Percentiles rank a stretch among this genome's conserved stretches.
These are phyloP conservation scores for Acanthamoeba lugdunensis DNA, from an alignment of 208 protist genomes.

Conservation along the genomic window DNA sequence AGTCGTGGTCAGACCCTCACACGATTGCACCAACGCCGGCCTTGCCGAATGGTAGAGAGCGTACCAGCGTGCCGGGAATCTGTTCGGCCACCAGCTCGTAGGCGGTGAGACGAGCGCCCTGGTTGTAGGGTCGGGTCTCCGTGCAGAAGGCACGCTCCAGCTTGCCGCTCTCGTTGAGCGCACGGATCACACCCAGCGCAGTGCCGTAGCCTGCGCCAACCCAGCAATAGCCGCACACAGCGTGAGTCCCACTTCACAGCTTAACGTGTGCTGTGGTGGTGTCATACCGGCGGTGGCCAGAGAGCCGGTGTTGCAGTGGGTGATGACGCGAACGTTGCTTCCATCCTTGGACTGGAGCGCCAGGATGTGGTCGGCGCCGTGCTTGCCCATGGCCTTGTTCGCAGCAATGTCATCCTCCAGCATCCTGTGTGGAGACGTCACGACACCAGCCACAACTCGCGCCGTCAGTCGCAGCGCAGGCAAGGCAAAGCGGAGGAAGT, in stretches of 20 bases:
- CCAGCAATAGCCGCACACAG: neutral
- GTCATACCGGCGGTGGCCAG: slow-evolving; percentile 78
- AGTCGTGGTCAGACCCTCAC: neutral
- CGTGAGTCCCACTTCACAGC: neutral
- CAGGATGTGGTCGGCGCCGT: slow-evolving; percentile 90
- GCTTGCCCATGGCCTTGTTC: slow-evolving; percentile 93
- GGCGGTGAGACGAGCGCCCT: slow-evolving; percentile 83
- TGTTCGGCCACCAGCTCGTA: slow-evolving; percentile 78
- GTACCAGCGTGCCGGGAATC: slow-evolving; percentile 82
- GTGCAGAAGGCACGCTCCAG: slow-evolving; percentile 79
- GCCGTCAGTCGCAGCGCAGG: neutral
- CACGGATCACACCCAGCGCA: slow-evolving; percentile 81
- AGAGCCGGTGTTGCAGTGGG: slow-evolving; percentile 84
- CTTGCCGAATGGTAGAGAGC: neutral
- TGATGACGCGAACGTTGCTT: slow-evolving; percentile 76
- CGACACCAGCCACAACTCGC: neutral
- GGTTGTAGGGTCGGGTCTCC: slow-evolving; percentile 82
- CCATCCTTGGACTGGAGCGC: slow-evolving; percentile 42
- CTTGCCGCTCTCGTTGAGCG: slow-evolving; percentile 73
- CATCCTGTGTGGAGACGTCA: slow-evolving; percentile 77
- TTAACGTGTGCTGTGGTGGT: too few species aligned
- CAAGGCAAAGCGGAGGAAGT: neutral
- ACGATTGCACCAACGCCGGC: neutral
- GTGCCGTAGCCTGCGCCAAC: slow-evolving; percentile 80
- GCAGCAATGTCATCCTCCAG: slow-evolving; percentile 90